Evolutionary conservation across 805 yeast genomes (phyloP), one percentile per base, ranked within the genome.

Genomic region (Tetrapisispora phaffii): DNA sequence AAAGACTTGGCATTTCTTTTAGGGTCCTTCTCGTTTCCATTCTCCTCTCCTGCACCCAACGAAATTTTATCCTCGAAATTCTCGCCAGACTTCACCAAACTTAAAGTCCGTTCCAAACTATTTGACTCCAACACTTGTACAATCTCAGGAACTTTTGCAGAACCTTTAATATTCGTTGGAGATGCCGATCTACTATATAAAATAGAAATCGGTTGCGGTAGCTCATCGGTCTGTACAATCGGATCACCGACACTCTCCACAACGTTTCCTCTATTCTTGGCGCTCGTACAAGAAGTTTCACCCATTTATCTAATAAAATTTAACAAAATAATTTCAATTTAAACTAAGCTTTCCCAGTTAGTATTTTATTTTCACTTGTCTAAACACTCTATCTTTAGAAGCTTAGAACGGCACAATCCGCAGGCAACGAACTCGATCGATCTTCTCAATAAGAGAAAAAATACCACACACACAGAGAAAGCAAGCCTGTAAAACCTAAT

Each of bases 121-220:
- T 38, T 26, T 2, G 33, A n/a, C 17, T 38, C 41, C 9, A 38
- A 26, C 16, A 9, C 12, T 17, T 26, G 13, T 4, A 26, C 33
- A 2, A 31, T 20, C 10, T 3, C 12, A 20, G 12, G 13, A 2
- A 26, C 34, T 16, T 23, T 38, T 19, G n/a, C 12, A 4, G 41
- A 17, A 15, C 23, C 24, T 28, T 28, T 24, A 31, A 16, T 31
- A 35, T 41, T 36, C 13, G 32, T 29, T 17, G 40, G 19, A 4
- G 47, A 44, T 3, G 40, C 35, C 8, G 40, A 39, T 34, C 53
- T 41, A 23, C 48, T 48, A 34, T 49, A 49, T 24, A 52, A 45
- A 24, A 52, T 52, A 6, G 56, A 52, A 1, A 52, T 50, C 15
- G 56, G 56, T 29, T 44, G 49, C 6, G 47, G 41, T 15, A 23